A percentile compares a stretch with the other conserved stretches of the same genome.
Evolutionary conservation across 345 rosid species (phyloP).

Genomic region (Populus tremula): DNA sequence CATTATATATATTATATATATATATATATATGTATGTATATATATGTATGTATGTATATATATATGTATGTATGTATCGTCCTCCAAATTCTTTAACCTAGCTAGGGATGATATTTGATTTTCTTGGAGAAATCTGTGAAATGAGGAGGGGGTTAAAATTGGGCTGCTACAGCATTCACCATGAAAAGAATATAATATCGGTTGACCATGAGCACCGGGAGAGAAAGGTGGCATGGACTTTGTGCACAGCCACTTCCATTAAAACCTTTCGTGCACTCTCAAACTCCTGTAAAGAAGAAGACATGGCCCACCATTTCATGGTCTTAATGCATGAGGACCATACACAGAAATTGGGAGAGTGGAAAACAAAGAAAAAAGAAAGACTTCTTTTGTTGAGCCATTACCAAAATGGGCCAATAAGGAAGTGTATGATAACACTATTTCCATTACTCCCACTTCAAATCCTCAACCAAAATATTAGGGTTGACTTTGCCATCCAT

Average conservation of each 20-base stretch:
- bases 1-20: too few relatives aligned
- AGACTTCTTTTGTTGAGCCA: neutral
- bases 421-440: neutral
- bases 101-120: too few relatives aligned
- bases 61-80: too few relatives aligned
- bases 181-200: too few relatives aligned
- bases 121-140: too few relatives aligned
- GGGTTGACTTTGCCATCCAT: neutral
- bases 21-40: too few relatives aligned
- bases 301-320: constrained; percentile 2
- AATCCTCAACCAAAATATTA: neutral
- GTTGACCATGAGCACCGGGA: too few relatives aligned
- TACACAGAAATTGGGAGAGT: neutral
- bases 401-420: constrained; percentile 4
- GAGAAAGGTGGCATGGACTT: neutral
- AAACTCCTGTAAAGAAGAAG: neutral
- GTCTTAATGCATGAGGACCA: neutral
- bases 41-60: too few relatives aligned
- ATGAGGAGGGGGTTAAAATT: too few relatives aligned
- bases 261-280: neutral
- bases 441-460: neutral
- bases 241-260: neutral
- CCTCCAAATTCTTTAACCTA: too few relatives aligned
- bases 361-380: neutral
- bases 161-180: too few relatives aligned